These are phyloP conservation scores for Globisporangium middletonii DNA, from an alignment of 352 stramenopile species.

Conservation along the genomic window DNA sequence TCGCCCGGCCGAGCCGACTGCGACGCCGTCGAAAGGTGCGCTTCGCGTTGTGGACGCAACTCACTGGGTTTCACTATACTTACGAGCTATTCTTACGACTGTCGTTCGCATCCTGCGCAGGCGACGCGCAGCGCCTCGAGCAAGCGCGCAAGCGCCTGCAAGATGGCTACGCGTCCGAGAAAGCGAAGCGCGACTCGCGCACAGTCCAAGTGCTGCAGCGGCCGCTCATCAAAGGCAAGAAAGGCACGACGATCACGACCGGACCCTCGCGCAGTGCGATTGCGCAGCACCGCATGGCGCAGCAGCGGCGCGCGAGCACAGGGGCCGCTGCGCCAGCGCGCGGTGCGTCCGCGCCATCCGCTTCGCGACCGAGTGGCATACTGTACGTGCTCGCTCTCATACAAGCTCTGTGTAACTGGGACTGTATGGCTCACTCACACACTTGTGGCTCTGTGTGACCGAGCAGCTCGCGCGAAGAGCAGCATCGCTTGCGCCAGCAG, in stretches of 20 bases:
- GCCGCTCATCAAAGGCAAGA: conserved; percentile 45
- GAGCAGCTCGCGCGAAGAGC: conserved; percentile 46
- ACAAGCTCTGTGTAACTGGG: not conserved
- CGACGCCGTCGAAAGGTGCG: conserved; percentile 5
- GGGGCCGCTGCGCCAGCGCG: conserved; percentile 16
- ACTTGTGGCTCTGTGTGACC: conserved; percentile 1
- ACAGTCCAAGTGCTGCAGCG: conserved; percentile 68
- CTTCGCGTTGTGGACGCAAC: not conserved
- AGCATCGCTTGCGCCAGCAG: conserved; percentile 42
- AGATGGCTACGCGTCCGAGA: conserved; percentile 65
- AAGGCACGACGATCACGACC: conserved; percentile 57
- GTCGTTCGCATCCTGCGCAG: no score
- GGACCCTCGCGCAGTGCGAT: conserved; percentile 50
- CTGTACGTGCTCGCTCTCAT: not conserved
- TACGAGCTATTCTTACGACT: not conserved
- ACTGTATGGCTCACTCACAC: not conserved
- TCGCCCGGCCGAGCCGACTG: not conserved
- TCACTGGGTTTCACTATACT: not conserved
- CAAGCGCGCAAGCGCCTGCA: conserved; percentile 68
- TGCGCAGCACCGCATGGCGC: conserved; percentile 25
- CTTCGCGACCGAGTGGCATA: not conserved
- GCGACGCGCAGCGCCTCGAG: conserved; percentile 49
- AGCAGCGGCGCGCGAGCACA: conserved; percentile 20
- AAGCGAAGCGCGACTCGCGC: conserved; percentile 60
- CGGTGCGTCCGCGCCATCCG: not conserved